Conservation (phyloP, 192 early-diverging fungal species). For the Lobosporangium transversale region DNA sequence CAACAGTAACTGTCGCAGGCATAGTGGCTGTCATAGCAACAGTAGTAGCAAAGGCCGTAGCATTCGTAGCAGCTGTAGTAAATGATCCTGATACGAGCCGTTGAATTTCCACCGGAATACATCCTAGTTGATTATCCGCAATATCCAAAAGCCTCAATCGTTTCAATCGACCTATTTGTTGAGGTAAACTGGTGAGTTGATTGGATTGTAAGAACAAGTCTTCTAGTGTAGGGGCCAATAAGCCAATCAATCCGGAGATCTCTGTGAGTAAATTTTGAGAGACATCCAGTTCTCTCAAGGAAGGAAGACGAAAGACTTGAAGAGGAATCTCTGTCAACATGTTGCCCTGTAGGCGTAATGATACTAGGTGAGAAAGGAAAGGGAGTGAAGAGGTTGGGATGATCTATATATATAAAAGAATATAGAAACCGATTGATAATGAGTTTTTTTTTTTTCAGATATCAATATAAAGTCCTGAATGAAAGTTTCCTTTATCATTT, state of each 20-base stretch:
- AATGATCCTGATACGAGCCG: slow-evolving; percentile 38
- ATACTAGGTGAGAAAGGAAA: slow-evolving; percentile 39
- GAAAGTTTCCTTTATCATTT: too few relatives aligned
- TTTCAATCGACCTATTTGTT: slow-evolving; percentile 32
- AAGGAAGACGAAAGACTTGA: slow-evolving; percentile 42
- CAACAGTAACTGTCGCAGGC: too few relatives aligned
- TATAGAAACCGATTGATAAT: background rate
- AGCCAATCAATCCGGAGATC: slow-evolving; percentile 36
- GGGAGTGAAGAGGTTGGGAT: slow-evolving; percentile 37
- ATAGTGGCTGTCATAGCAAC: background rate
- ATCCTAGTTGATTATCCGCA: slow-evolving; percentile 43
- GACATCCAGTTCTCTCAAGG: slow-evolving; percentile 42
- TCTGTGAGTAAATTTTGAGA: slow-evolving; percentile 38
- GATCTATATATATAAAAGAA: slow-evolving; percentile 10
- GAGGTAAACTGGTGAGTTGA: slow-evolving; percentile 27
- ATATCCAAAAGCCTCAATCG: slow-evolving; percentile 42
- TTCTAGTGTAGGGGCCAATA: slow-evolving; percentile 27
- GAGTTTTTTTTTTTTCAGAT: background rate
- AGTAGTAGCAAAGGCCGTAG: background rate
- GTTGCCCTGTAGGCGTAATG: slow-evolving; percentile 42
- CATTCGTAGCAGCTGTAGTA: slow-evolving; percentile 4
- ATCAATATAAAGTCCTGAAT: too few relatives aligned
- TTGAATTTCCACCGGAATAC: slow-evolving; percentile 49
- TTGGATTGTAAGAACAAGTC: slow-evolving; percentile 49
- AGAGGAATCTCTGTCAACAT: slow-evolving; percentile 30